Evolutionary conservation across 2,329 filamentous ascomycete species (phyloP).

Genomic region (Cladophialophora yegresii): DNA sequence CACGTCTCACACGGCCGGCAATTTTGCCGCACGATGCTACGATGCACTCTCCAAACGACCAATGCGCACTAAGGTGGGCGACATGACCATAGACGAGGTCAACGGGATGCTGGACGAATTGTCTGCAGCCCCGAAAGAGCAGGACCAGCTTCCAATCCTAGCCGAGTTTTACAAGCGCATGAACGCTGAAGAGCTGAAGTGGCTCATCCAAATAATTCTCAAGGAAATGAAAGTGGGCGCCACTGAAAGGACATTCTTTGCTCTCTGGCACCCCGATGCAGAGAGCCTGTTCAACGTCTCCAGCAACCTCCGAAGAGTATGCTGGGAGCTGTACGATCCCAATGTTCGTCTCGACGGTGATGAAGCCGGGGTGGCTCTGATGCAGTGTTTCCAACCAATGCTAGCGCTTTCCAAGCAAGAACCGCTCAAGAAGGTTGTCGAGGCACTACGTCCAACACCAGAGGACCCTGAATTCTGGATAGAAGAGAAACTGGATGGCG

Average conservation of each 20-base stretch:
- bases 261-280: constrained; percentile 77
- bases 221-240: constrained; percentile 75
- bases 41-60: constrained; percentile 83
- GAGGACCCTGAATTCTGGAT: constrained; percentile 87
- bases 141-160: constrained; percentile 80
- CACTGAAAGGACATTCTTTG: constrained; percentile 83
- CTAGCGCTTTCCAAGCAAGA: constrained; percentile 75
- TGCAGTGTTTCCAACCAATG: constrained; percentile 97
- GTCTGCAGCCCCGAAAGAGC: constrained; percentile 72
- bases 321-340: constrained; percentile 86
- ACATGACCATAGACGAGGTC: constrained; percentile 85
- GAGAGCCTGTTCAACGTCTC: constrained; percentile 84
- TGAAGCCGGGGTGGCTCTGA: constrained; percentile 72
- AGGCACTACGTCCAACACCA: constrained; percentile 64
- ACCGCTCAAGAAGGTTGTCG: constrained; percentile 56
- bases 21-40: constrained; percentile 87
- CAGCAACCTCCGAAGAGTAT: constrained; percentile 84
- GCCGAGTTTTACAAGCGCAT: constrained; percentile 83
- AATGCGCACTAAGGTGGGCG: constrained; percentile 66
- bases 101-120: constrained; percentile 82
- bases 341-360: constrained; percentile 71
- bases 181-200: constrained; percentile 91
- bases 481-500: constrained; percentile 95
- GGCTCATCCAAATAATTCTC: constrained; percentile 91
- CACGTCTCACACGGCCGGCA: constrained; percentile 71